Evolutionary conservation across 495 filamentous ascomycete genomes (phyloP).

Genomic region (Penicillium antarcticum): DNA sequence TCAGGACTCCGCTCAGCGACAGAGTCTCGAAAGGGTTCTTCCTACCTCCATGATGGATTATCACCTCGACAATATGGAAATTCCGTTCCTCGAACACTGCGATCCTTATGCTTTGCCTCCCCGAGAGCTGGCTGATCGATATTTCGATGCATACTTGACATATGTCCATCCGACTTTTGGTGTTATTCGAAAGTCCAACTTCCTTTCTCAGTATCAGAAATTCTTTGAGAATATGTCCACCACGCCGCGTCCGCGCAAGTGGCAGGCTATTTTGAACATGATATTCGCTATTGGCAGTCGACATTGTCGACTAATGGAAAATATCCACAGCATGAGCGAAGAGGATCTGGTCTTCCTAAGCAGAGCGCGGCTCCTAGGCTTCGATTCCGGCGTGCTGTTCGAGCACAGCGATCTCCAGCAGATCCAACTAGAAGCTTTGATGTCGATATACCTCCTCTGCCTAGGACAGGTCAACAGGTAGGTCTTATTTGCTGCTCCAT

Average conservation of each 20-base stretch:
- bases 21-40: constrained; percentile 2
- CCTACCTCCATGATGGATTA: constrained; percentile 46
- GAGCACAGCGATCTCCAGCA: constrained; percentile 58
- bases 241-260: constrained; percentile 32
- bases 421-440: constrained; percentile 52
- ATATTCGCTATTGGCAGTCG: constrained; percentile 60
- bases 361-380: constrained; percentile 51
- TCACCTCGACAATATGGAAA: constrained; percentile 52
- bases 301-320: constrained; percentile 42
- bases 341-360: constrained; percentile 57
- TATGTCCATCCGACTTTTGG: constrained; percentile 56
- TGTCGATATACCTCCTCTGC: constrained; percentile 57
- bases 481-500: not conserved
- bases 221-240: constrained; percentile 22
- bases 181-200: constrained; percentile 45
- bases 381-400: constrained; percentile 49
- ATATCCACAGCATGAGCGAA: constrained; percentile 32
- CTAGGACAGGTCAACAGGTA: constrained; percentile 62
- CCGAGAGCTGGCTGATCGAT: constrained; percentile 45
- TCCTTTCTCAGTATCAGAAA: constrained; percentile 38
- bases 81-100: constrained; percentile 38
- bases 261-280: constrained; percentile 61
- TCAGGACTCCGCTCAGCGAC: not conserved
- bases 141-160: constrained; percentile 54
- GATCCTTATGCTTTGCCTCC: constrained; percentile 51